Base-by-base conservation (phyloP, 768 basidiomycete genomes). In the Cystobasidium onofrii region DNA sequence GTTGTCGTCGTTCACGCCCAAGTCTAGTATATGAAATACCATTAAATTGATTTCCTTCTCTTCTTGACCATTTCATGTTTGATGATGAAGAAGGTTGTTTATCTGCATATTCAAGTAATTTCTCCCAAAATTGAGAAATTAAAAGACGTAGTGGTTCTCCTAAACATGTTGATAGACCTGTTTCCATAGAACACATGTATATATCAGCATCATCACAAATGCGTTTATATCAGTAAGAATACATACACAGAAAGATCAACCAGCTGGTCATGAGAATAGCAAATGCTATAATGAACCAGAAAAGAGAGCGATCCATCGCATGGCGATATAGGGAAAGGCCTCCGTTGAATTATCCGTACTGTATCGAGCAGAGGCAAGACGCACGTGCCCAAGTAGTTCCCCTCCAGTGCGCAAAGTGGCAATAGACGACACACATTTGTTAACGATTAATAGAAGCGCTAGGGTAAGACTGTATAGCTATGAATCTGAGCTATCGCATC, bases 131-230 rank as follows among this genome's bases (percentile, higher is more conserved):
- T 13, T 44, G 33, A 31, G 66, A 69, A 15, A 69, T 31, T 9
- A 46, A 27, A 10, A 27, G 66, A 60, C 66, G 66, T 12, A 69
- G 36, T 23, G 66, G 66, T 20, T 69, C 66, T 46, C 66, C 66
- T 39, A 69, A 23, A 29, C 66, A 69, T 3, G 66, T 69, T 29
- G 66, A 69, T 15, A 69, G 66, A 29, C 36, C 66, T 69, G 41
- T 6, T 20, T 6, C 4, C 6, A 10, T 6, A n/a, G n/a, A 54
- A 7, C 27, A n/a, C 6, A 6, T 7, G n/a, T 39, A 15, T 39
- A 39, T 15, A 39, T 39, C 39, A 39, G 39, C 39, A 6, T 6
- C 6, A 39, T 15, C 39, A 6, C 7, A 6, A 39, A 6, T 6
- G 39, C 39, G 15, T 6, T 15, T 6, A 39, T 39, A 39, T 6